Conservation (phyloP, 257 asterid genomes). For the Nicotiana attenuata region DNA sequence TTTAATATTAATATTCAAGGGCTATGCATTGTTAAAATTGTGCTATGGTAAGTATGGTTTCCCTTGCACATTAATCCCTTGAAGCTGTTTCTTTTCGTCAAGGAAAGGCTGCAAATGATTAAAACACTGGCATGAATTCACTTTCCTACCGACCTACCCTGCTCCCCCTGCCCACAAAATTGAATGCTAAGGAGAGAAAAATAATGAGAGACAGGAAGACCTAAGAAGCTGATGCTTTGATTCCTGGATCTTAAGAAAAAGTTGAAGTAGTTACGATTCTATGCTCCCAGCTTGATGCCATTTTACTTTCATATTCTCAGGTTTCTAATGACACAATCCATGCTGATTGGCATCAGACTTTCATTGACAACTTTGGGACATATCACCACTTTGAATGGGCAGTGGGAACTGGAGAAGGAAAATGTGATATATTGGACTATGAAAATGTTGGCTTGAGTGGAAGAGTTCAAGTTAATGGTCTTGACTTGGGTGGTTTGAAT, state of each 20-base stretch:
- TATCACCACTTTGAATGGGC: slow-evolving; percentile 97
- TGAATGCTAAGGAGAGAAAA: too few species aligned
- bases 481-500: slow-evolving; percentile 70
- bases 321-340: slow-evolving; percentile 77
- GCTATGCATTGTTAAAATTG: too few species aligned
- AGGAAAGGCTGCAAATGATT: too few species aligned
- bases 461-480: slow-evolving; percentile 77
- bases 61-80: too few species aligned
- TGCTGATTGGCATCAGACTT: slow-evolving; percentile 91
- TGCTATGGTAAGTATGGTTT: too few species aligned
- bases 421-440: slow-evolving; percentile 82
- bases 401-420: slow-evolving; percentile 92
- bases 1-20: too few species aligned
- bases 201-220: too few species aligned
- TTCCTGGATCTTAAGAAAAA: not conserved
- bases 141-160: too few species aligned
- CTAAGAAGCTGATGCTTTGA: too few species aligned
- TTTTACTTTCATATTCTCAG: slow-evolving; percentile 39
- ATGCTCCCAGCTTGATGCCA: slow-evolving; percentile 12
- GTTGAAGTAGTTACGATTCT: not conserved
- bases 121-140: too few species aligned
- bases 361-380: slow-evolving; percentile 62
- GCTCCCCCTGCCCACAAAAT: too few species aligned
- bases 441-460: slow-evolving; percentile 88
- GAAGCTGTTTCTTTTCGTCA: too few species aligned